Conservation (phyloP, 2,329 filamentous ascomycete genomes). For the Pseudogymnoascus sp. region DNA sequence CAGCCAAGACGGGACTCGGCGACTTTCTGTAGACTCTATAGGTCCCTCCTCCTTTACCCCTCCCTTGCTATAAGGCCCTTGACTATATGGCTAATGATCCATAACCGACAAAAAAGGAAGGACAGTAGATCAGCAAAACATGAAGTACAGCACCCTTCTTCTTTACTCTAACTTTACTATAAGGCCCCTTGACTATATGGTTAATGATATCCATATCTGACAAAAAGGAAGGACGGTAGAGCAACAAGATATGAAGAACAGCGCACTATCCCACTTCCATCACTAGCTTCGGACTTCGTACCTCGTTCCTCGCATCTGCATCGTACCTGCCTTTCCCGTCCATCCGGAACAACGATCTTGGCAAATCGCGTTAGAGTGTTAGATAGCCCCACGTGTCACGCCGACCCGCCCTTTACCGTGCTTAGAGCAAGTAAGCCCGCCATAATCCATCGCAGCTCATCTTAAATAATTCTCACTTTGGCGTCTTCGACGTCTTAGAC, state of each 20-base stretch:
- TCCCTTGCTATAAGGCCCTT: neutral
- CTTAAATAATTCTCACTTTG: neutral
- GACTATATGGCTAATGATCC: too few relatives aligned
- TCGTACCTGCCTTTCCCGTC: constrained; percentile 8
- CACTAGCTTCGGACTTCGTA: constrained; percentile 20
- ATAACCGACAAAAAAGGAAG: too few relatives aligned
- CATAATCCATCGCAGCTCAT: neutral
- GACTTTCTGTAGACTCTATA: too few relatives aligned
- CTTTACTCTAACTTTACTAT: too few relatives aligned
- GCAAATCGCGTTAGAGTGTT: neutral
- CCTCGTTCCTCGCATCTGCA: neutral
- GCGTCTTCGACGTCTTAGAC: neutral
- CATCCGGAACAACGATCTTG: neutral
- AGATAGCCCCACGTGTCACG: neutral
- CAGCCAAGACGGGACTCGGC: too few relatives aligned
- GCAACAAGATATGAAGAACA: neutral
- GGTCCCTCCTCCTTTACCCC: too few relatives aligned
- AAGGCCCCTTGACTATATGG: neutral
- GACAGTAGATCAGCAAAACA: too few relatives aligned
- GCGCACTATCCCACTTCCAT: neutral
- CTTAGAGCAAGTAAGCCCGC: neutral
- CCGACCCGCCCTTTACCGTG: neutral
- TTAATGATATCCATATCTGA: neutral
- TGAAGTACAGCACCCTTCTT: too few relatives aligned
- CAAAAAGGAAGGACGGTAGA: neutral